Evolutionary conservation across 805 yeast species (phyloP).

Genomic region (Yamadazyma sp.): DNA sequence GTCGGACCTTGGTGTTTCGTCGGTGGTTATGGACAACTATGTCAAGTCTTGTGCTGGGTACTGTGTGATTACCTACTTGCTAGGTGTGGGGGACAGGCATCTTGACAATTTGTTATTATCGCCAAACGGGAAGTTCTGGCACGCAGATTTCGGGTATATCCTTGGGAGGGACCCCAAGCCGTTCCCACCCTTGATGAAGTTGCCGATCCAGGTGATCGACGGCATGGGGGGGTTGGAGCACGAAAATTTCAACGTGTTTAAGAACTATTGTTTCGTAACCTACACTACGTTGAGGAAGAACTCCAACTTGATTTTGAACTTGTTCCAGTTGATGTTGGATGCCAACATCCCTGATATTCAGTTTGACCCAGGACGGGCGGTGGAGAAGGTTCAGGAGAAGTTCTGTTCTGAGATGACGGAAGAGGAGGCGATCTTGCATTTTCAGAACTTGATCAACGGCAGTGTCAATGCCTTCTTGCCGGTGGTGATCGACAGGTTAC

Average conservation of each 20-base stretch:
- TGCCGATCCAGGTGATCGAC: constrained; percentile 94
- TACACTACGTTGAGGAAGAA: constrained; percentile 87
- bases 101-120: constrained; percentile 82
- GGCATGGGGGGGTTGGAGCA: constrained; percentile 96
- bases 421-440: constrained; percentile 92
- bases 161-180: constrained; percentile 98
- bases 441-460: constrained; percentile 90
- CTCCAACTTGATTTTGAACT: constrained; percentile 82
- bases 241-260: constrained; percentile 80
- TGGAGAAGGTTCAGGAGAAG: constrained; percentile 89
- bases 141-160: constrained; percentile 96
- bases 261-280: constrained; percentile 92
- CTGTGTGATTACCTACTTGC: constrained; percentile 89
- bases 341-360: constrained; percentile 90
- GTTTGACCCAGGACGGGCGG: constrained; percentile 81
- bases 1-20: constrained; percentile 48
- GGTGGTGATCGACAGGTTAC: constrained; percentile 91
- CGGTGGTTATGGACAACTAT: constrained; percentile 86
- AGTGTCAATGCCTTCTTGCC: constrained; percentile 93
- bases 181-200: constrained; percentile 96
- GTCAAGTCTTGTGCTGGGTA: constrained; percentile 96
- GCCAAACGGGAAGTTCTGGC: constrained; percentile 86
- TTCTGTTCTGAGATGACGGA: constrained; percentile 92
- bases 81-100: constrained; percentile 98
- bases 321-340: constrained; percentile 91